These are phyloP conservation scores for Xylaria sp. DNA, from an alignment of 495 filamentous ascomycete species.

Conservation along the genomic window DNA sequence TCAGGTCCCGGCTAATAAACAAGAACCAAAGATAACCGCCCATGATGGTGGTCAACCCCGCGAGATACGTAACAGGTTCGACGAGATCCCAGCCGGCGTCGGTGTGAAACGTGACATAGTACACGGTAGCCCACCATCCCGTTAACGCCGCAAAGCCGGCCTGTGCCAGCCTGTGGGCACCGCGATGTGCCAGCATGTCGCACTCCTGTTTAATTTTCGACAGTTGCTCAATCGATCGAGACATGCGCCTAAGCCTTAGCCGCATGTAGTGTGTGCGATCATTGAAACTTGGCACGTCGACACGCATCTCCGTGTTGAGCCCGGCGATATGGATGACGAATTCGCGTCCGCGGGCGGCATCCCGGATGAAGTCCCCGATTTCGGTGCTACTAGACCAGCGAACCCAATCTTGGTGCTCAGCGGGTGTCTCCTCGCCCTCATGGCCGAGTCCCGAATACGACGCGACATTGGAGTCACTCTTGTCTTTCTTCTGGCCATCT, in stretches of 20 bases:
- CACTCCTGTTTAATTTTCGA: conserved; percentile 81
- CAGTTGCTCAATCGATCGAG: conserved; percentile 67
- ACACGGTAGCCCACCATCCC: conserved; percentile 83
- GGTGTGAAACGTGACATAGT: conserved; percentile 79
- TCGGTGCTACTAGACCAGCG: conserved; percentile 93
- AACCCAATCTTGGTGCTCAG: conserved; percentile 65
- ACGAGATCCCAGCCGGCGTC: conserved; percentile 87
- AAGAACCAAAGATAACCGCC: conserved; percentile 93
- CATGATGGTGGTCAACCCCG: conserved; percentile 82
- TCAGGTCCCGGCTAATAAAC: conserved; percentile 89
- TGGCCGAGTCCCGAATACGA: conserved; percentile 67
- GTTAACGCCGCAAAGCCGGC: conserved; percentile 75
- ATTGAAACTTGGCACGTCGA: conserved; percentile 84
- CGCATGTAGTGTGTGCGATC: conserved; percentile 90
- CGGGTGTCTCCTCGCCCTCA: conserved; percentile 45
- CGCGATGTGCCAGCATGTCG: conserved; percentile 74
- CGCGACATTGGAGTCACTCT: conserved; percentile 54
- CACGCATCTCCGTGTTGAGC: conserved; percentile 68
- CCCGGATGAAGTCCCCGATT: conserved; percentile 93
- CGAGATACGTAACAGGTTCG: conserved; percentile 90
- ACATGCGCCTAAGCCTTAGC: conserved; percentile 73
- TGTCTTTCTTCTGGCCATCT: conserved; percentile 39
- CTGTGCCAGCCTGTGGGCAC: conserved; percentile 80
- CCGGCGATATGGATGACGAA: conserved; percentile 88
- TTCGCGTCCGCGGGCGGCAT: conserved; percentile 81